These are phyloP conservation scores for Helichrysum umbraculigerum DNA, from an alignment of 129 eudicot genomes.

Conservation along the genomic window DNA sequence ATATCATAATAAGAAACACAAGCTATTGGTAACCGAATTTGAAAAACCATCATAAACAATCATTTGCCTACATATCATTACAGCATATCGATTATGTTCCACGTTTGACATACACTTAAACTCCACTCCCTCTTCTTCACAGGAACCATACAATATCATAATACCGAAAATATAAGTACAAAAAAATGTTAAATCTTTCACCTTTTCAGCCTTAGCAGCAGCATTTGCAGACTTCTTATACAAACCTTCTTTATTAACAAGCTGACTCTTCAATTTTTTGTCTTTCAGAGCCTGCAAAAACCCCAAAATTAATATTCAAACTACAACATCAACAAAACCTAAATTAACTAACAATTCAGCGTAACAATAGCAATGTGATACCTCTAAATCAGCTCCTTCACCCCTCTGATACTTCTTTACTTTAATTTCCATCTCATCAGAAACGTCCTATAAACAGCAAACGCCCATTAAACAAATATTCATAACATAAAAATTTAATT, in stretches of 20 bases:
- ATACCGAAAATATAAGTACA: not conserved
- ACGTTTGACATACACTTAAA: not conserved
- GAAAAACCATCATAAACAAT: not conserved
- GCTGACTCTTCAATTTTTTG: slow-evolving; percentile 85
- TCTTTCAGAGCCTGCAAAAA: slow-evolving; percentile 59
- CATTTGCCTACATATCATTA: not conserved
- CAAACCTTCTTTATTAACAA: slow-evolving; percentile 66
- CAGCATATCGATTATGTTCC: not conserved
- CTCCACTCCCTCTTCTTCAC: not conserved
- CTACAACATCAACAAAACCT: not conserved
- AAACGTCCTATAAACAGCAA: slow-evolving; percentile 38
- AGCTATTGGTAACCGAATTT: not conserved
- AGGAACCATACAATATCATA: not conserved
- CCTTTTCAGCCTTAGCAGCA: slow-evolving; percentile 84
- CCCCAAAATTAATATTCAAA: not conserved
- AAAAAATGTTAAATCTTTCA: slow-evolving; percentile 19
- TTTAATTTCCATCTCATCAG: slow-evolving; percentile 54
- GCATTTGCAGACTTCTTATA: slow-evolving; percentile 70
- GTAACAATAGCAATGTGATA: slow-evolving; percentile 11
- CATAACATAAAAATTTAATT: not conserved
- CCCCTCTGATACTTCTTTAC: slow-evolving; percentile 86
- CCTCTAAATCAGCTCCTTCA: slow-evolving; percentile 78
- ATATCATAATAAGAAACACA: not conserved
- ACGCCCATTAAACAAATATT: not conserved
- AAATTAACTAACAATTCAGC: not conserved